Evolutionary conservation across 805 yeast species (phyloP).

Genomic region (Candida michaelii): DNA sequence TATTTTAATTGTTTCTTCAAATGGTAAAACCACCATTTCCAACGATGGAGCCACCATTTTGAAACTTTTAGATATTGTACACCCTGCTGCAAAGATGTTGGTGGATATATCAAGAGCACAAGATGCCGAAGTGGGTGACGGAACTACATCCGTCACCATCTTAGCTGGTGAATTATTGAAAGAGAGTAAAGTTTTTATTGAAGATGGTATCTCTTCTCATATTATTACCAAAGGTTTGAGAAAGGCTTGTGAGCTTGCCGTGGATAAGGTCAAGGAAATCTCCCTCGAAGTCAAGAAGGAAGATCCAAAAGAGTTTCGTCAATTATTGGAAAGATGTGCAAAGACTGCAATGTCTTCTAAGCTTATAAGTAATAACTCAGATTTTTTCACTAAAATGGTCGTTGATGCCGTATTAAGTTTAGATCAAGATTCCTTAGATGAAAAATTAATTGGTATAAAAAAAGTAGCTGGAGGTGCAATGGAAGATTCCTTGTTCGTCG

Average conservation of each 20-base stretch:
- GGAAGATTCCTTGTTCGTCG: slow-evolving; percentile 85
- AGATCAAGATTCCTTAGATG: slow-evolving; percentile 84
- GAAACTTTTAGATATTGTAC: slow-evolving; percentile 89
- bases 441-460: slow-evolving; percentile 87
- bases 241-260: slow-evolving; percentile 76
- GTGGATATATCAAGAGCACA: slow-evolving; percentile 95
- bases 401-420: slow-evolving; percentile 91
- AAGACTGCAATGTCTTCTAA: slow-evolving; percentile 97
- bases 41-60: slow-evolving; percentile 98
- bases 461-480: slow-evolving; percentile 95
- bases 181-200: slow-evolving; percentile 87
- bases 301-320: slow-evolving; percentile 55
- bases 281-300: slow-evolving; percentile 65
- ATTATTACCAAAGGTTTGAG: slow-evolving; percentile 85
- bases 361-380: slow-evolving; percentile 81
- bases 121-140: slow-evolving; percentile 98
- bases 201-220: slow-evolving; percentile 94
- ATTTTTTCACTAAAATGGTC: slow-evolving; percentile 91
- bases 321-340: slow-evolving; percentile 86
- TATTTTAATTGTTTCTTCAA: slow-evolving; percentile 79
- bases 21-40: slow-evolving; percentile 90
- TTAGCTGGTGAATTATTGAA: slow-evolving; percentile 92
- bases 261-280: slow-evolving; percentile 67
- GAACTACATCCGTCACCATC: slow-evolving; percentile 95
- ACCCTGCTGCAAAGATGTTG: slow-evolving; percentile 95